phyloP scores from a whole-genome alignment of 768 basidiomycete species.

The Macrocybe gigantea region DNA sequence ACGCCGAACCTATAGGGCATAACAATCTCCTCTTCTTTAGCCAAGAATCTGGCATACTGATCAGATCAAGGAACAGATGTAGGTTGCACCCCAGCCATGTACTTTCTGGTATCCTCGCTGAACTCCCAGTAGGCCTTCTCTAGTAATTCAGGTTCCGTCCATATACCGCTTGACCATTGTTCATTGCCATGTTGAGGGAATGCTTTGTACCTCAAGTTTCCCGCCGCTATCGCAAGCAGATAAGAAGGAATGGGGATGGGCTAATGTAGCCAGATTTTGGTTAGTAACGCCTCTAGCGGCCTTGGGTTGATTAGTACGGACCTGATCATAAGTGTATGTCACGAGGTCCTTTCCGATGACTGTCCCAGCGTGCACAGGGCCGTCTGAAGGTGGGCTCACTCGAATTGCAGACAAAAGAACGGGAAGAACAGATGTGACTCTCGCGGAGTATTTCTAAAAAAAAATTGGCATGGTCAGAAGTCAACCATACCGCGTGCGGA shows the following conservation, averaged over 20 bases:
- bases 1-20: conserved; percentile 79
- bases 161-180: conserved; percentile 79
- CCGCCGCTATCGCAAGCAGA: conserved; percentile 86
- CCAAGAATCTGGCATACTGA: conserved; percentile 54
- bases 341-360: conserved; percentile 68
- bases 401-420: conserved; percentile 83
- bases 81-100: background rate
- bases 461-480: background rate
- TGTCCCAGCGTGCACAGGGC: conserved; percentile 69
- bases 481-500: background rate
- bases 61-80: background rate
- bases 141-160: conserved; percentile 85
- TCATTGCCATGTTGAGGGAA: conserved; percentile 58
- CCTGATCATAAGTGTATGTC: conserved; percentile 75
- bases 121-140: conserved; percentile 85
- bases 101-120: conserved; percentile 78
- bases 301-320: conserved; percentile 19
- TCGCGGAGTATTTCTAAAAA: conserved; percentile 75
- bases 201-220: conserved; percentile 69
- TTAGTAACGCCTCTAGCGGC: background rate
- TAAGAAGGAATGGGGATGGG: conserved; percentile 85
- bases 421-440: conserved; percentile 72
- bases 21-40: conserved; percentile 69
- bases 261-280: conserved; percentile 28
- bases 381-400: conserved; percentile 66